These are phyloP conservation scores for Penicillium soppii DNA, from an alignment of 495 filamentous ascomycete species.

Conservation along the genomic window DNA sequence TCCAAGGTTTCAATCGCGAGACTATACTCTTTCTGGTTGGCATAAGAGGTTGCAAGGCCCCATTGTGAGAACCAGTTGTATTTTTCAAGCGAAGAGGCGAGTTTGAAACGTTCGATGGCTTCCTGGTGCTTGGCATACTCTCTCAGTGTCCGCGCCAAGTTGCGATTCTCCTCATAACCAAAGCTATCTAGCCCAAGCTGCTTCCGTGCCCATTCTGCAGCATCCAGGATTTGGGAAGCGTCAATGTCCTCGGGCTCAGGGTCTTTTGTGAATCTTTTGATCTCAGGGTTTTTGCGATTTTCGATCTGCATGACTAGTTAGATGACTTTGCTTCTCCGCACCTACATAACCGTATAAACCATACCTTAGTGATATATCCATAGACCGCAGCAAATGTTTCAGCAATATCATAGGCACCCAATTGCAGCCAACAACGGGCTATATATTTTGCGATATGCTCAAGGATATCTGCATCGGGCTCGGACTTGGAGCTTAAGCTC, in stretches of 20 bases:
- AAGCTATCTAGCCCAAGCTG: constrained; percentile 6
- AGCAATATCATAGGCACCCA: neutral
- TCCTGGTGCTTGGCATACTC: constrained; percentile 4
- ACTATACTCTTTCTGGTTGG: neutral
- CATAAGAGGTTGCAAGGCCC: constrained; percentile 12
- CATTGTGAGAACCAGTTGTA: constrained; percentile 16
- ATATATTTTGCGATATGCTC: constrained; percentile 11
- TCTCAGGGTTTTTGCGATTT: constrained; percentile 3
- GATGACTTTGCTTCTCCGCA: neutral
- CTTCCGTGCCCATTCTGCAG: constrained; percentile 11
- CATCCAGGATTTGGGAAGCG: neutral
- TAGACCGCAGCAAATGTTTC: constrained; percentile 4
- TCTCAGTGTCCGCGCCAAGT: constrained; percentile 11
- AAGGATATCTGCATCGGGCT: constrained; percentile 22
- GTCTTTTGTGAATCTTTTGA: neutral
- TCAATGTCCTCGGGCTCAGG: neutral
- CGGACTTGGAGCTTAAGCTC: constrained; percentile 20
- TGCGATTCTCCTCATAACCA: constrained; percentile 15
- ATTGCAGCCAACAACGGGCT: constrained; percentile 16
- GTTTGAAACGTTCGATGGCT: constrained; percentile 16
- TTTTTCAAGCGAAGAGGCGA: constrained; percentile 3
- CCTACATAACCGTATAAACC: neutral
- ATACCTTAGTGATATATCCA: constrained; percentile 20
- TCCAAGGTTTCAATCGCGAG: constrained; percentile 12
- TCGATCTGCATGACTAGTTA: constrained; percentile 9